Evolutionary conservation across 2,329 filamentous ascomycete species (phyloP), one percentile per base, ranked within the genome.

Genomic region (Ophiostoma perfectum): DNA sequence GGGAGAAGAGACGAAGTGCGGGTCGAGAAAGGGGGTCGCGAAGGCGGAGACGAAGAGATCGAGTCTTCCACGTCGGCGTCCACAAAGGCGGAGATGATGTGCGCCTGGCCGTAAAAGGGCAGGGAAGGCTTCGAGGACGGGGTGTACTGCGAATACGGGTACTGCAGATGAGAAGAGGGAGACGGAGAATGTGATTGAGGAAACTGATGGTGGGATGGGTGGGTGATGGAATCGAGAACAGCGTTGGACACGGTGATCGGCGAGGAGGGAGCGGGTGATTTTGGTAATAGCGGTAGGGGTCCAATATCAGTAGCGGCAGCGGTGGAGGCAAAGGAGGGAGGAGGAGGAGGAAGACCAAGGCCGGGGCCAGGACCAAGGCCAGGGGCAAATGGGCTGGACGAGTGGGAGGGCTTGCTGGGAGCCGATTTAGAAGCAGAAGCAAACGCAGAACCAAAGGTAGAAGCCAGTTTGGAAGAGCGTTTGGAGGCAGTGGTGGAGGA

Each of bases 1-100:
- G 80, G 79, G n/a, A 81, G 75, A 67, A 82, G 76, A 62, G 81
- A 82, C 44, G 80, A 81, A 39, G 77, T 78, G 70, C 80, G 79
- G 64, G 80, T 79, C 58, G 78, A 58, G 73, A 74, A 69, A 76
- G 74, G 72, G 75, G 71, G 58, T 72, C 72, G 68, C 71, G 74
- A 47, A 7, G 52, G 67, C 58, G 60, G 58, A 66, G 58, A 64
- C 42, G 42, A 52, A 9, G 55, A 38, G 47, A 47, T 36, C 52
- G 39, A 27, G 49, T 65, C 67, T 47, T 68, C 62, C 11, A 41
- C 27, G 36, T 63, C 63, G 39, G 58, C 44, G 63, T 64, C 63
- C 18, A 64, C 42, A 49, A 69, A 39, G 64, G 69, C 63, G 62
- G 69, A 69, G 65, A 65, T 38, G 66, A 65, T 69, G 52, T 66